Evolutionary conservation across 257 asterid species (phyloP), one percentile per base, ranked within the genome.

Genomic region (Linderniella brevidens): DNA sequence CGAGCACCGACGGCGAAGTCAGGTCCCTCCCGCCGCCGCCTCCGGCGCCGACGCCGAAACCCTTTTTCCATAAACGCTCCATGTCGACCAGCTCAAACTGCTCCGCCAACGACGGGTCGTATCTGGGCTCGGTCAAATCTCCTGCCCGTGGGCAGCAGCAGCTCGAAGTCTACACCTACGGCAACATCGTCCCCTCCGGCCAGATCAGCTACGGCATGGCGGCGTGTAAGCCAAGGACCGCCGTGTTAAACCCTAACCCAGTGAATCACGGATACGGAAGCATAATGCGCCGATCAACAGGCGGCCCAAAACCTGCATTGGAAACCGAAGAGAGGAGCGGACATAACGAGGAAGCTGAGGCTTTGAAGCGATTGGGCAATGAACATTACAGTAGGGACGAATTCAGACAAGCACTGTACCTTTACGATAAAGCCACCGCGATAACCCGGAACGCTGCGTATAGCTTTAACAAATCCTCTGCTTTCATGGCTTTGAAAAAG

Each of bases 141-240:
- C 60, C 9, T 70, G 67, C 37, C 73, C 65, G 8, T 61, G 66
- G 15, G 92, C 6, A 3, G 32, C 6, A 2, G 32, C n/a, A n/a
- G 32, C 32, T n/a, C 32, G 32, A 25, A 3, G 6, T 25, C 32
- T 25, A 25, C 6, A 25, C 97, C 25, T 58, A 75, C 16, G 97
- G 97, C 4, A 86, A 86, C 68, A 77, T 82, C 13, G 77, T 77
- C 52, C 94, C 93, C 17, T 73, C 92, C 13, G 94, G 97, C 29
- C 37, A 68, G 74, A 41, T 73, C 25, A 52, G 82, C 18, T 86
- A 87, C 13, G 67, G 78, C 76, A 55, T 73, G 15, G 3, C 32
- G 4, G 62, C 46, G 43, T 68, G 73, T 59, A 19, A 65, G 19
- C 39, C 73, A 14, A 79, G 64, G 59, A 61, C 76, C 19, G 94